Conservation (phyloP, 169 alveolate genomes). For the Plasmodium inui region DNA sequence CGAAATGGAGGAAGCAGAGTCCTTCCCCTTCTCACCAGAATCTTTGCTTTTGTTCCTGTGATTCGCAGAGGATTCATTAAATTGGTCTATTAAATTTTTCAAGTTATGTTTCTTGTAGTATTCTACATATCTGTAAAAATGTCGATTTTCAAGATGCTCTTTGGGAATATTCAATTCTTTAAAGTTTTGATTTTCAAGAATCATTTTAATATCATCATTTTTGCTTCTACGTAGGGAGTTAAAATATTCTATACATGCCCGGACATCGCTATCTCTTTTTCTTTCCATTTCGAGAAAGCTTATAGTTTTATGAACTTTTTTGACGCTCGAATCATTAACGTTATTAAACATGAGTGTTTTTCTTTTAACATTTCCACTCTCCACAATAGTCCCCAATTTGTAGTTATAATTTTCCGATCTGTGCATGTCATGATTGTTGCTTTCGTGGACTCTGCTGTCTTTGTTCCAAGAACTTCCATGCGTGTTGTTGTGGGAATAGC, state of each 20-base stretch:
- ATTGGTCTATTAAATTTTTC: conserved; percentile 18
- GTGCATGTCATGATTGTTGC: background rate
- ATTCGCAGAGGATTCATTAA: background rate
- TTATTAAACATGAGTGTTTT: conserved; percentile 35
- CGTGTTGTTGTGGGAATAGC: background rate
- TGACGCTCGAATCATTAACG: background rate
- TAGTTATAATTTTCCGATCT: conserved; percentile 10
- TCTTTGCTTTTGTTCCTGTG: background rate
- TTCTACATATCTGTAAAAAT: conserved; percentile 37
- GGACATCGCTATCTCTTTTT: conserved; percentile 57
- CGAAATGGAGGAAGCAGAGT: background rate
- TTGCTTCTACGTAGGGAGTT: conserved; percentile 14
- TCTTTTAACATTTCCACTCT: conserved; percentile 57
- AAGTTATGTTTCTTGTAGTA: conserved; percentile 42
- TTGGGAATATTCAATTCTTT: conserved; percentile 44
- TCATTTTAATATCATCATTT: conserved; percentile 19
- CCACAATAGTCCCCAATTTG: conserved; percentile 18
- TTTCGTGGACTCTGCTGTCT: background rate
- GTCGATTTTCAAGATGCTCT: conserved; percentile 46
- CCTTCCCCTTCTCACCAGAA: background rate
- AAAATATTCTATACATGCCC: conserved; percentile 48
- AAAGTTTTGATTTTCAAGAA: conserved; percentile 32
- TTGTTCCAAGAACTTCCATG: background rate
- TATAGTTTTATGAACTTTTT: background rate
- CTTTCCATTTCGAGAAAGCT: background rate